Evolutionary conservation across 2,329 filamentous ascomycete genomes (phyloP).

Genomic region (Aaosphaeria pasadenensis): DNA sequence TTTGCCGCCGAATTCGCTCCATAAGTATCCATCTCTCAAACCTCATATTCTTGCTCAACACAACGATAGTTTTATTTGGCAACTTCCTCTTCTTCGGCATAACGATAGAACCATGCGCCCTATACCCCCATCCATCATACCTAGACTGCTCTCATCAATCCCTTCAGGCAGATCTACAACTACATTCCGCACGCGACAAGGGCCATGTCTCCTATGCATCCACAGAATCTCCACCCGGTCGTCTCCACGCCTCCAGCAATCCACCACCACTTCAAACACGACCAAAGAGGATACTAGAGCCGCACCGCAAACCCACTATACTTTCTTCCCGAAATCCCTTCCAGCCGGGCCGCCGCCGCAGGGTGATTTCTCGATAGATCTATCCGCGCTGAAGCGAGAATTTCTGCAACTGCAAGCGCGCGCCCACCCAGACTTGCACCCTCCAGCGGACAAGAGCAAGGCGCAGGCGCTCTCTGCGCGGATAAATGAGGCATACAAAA

Average conservation of each 20-base stretch:
- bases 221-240: constrained; percentile 8
- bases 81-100: not conserved
- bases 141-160: constrained; percentile 22
- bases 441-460: constrained; percentile 49
- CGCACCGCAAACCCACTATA: constrained; percentile 66
- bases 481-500: constrained; percentile 91
- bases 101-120: not conserved
- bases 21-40: not conserved
- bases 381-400: constrained; percentile 70
- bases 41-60: not conserved
- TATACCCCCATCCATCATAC: not conserved
- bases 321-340: constrained; percentile 80
- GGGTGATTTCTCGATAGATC: constrained; percentile 73
- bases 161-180: constrained; percentile 10
- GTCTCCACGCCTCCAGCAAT: constrained; percentile 19
- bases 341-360: constrained; percentile 72
- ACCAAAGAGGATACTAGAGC: constrained; percentile 3
- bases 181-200: constrained; percentile 12
- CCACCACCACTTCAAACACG: constrained; percentile 7
- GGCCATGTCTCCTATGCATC: constrained; percentile 24
- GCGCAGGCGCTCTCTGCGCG: constrained; percentile 77
- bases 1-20: not conserved
- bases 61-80: not conserved
- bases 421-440: constrained; percentile 69
- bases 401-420: constrained; percentile 80